Evolutionary conservation across 129 eudicot species (phyloP), one percentile per base, ranked within the genome.

Genomic region (Helianthus tuberosus): DNA sequence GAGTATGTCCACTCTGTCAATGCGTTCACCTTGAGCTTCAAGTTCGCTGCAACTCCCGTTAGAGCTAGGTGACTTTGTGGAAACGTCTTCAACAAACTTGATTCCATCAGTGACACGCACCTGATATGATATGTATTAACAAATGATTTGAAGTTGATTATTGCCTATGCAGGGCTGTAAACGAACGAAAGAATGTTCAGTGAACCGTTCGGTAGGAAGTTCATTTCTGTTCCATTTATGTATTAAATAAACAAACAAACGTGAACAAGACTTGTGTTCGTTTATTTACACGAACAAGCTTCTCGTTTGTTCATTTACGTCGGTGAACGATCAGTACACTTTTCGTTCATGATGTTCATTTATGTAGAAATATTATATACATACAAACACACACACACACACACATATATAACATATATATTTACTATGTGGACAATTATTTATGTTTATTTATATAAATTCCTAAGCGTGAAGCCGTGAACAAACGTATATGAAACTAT

Each of bases 101-200:
- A 94, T 88, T 54, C 99, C 99, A 78, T 91, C 97, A 4, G 87
- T 81, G 66, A 91, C 71, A 75, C 85, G 93, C 69, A 87, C 96
- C 99, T 91, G 82, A 75, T 43, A 41, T 32, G 29, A 25, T 25
- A 27, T 27, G 36, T 27, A 13, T 6, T 25, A 70, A 46, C 29
- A 61, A 48, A 48, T 27, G 32, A 27, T 17, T 16, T 5, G 71
- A 43, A 55, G 7, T 11, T 47, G 25, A 39, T 36, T 53, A 44
- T 58, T 54, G 11, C 23, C 4, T 3, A 32, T 32, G 36, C 36
- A 32, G 36, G 36, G 36, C 36, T 2, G 36, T 32, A 32, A 32
- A 32, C 36, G 36, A 32, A 32, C 4, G 36, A 32, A 32, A 5
- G 36, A 32, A 32, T 32, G 36, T 32, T 32, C 51, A 12, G 57